Conservation (phyloP, 768 basidiomycete species). For the Leucocoprinus leucothites region DNA sequence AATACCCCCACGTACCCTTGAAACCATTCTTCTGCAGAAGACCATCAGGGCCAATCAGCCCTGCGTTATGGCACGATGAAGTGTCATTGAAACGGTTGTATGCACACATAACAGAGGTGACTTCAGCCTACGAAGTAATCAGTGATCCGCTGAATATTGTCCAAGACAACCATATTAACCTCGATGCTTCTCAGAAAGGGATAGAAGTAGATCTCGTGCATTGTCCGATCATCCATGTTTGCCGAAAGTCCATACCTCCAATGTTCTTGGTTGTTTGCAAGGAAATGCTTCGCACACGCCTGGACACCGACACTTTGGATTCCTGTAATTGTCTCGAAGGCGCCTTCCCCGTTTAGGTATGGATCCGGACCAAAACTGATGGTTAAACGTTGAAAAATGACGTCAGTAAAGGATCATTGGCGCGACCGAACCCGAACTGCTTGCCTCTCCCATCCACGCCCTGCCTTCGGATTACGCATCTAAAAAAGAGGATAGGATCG, state of each 20-base stretch:
- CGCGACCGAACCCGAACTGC: neutral
- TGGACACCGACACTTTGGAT: conserved; percentile 60
- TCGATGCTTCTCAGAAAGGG: conserved; percentile 49
- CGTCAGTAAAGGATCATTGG: neutral
- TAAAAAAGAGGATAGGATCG: conserved; percentile 16
- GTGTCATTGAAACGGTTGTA: conserved; percentile 57
- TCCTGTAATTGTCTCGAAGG: conserved; percentile 56
- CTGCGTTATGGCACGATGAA: conserved; percentile 61
- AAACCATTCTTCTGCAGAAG: conserved; percentile 39
- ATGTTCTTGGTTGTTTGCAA: conserved; percentile 50
- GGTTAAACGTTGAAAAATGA: neutral
- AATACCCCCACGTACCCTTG: conserved; percentile 29
- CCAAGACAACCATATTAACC: conserved; percentile 22
- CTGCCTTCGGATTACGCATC: conserved; percentile 52
- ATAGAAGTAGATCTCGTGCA: conserved; percentile 51
- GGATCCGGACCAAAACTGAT: conserved; percentile 58
- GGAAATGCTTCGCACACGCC: conserved; percentile 54
- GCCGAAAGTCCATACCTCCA: conserved; percentile 44
- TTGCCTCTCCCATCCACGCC: conserved; percentile 48
- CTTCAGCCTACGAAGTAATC: conserved; percentile 42
- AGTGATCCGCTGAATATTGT: neutral
- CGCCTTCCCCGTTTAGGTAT: conserved; percentile 58
- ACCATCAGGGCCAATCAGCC: conserved; percentile 40
- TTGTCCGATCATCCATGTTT: conserved; percentile 56
- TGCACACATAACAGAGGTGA: conserved; percentile 49